Evolutionary conservation across 2,329 filamentous ascomycete genomes (phyloP), one percentile per base, ranked within the genome.

Genomic region (Phoma sp.): DNA sequence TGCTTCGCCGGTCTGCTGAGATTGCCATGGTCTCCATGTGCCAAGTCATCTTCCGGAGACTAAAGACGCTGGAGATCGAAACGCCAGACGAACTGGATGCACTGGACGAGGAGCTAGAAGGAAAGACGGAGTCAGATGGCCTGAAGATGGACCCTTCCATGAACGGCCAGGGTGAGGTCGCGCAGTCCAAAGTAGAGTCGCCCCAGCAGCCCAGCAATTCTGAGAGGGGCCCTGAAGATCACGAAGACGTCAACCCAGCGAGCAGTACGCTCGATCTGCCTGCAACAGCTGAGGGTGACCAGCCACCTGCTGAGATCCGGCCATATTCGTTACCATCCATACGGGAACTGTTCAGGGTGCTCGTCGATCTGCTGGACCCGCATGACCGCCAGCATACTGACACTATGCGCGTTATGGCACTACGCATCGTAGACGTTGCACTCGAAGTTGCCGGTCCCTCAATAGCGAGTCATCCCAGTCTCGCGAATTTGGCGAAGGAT

Each of bases 1-100:
- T 98, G 4, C 80, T 99, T 50, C 87, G 94, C 61, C 85, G 93
- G 61, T 96, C 93, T 19, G 95, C 95, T 2, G 95, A 99, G 76
- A 95, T 96, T 70, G 89, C 92, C 50, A 97, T 99, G 93, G 91
- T 98, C 40, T 91, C 92, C 64, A 99, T 99, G 95, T 98, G 95
- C 72, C 95, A 99, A 77, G 92, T 96, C 63, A 96, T 99, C 68
- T 99, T 99, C 73, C 90, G 93, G 75, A 88, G 96, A 57, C 79
- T 99, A 47, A 96, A 96, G 74, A 88, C 93, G 61, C 80, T 98
- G 7, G 91, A 96, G 67, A 83, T 90, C 41, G 89, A 93, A 70
- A 85, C 87, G 21, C 86, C 86, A 12, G 84, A 88, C 33, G 86
- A 90, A 58, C 77, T 84, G 6, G 85, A 88, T 32, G 84, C 84